Evolutionary conservation across 768 basidiomycete genomes (phyloP).

Genomic region (Pulveroboletus sp.): DNA sequence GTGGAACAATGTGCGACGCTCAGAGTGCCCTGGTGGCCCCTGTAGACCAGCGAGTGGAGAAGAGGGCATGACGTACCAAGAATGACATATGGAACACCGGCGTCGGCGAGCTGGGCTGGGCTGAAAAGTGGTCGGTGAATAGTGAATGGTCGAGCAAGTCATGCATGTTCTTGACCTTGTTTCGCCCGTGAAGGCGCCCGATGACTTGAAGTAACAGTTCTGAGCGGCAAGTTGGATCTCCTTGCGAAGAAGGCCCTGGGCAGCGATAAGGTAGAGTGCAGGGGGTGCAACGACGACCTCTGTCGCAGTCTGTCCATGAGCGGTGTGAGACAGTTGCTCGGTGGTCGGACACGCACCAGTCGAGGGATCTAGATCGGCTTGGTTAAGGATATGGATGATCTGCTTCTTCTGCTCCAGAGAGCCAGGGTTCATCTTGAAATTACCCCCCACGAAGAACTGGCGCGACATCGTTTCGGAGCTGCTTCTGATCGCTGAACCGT

Average conservation of each 20-base stretch:
- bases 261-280: slow-evolving; percentile 76
- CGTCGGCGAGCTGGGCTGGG: slow-evolving; percentile 79
- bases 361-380: slow-evolving; percentile 68
- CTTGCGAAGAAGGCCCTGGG: slow-evolving; percentile 56
- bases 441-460: slow-evolving; percentile 92
- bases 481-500: neutral
- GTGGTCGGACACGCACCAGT: slow-evolving; percentile 50
- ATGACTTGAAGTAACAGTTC: slow-evolving; percentile 80
- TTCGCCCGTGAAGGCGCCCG: slow-evolving; percentile 95
- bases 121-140: slow-evolving; percentile 35
- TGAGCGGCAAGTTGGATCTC: slow-evolving; percentile 83
- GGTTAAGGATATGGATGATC: slow-evolving; percentile 70
- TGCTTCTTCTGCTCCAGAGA: slow-evolving; percentile 57
- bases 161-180: slow-evolving; percentile 58
- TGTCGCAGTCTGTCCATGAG: slow-evolving; percentile 28
- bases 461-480: slow-evolving; percentile 51
- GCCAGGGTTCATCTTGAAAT: slow-evolving; percentile 96
- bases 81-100: slow-evolving; percentile 86
- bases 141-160: neutral
- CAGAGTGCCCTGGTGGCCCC: slow-evolving; percentile 74
- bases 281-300: slow-evolving; percentile 96
- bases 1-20: slow-evolving; percentile 88
- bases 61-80: slow-evolving; percentile 49
- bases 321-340: neutral
- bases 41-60: neutral